A percentile compares a stretch with the other conserved stretches of the same genome.
Evolutionary conservation across 805 yeast genomes (phyloP).

Genomic region (Starmerella geochares): DNA sequence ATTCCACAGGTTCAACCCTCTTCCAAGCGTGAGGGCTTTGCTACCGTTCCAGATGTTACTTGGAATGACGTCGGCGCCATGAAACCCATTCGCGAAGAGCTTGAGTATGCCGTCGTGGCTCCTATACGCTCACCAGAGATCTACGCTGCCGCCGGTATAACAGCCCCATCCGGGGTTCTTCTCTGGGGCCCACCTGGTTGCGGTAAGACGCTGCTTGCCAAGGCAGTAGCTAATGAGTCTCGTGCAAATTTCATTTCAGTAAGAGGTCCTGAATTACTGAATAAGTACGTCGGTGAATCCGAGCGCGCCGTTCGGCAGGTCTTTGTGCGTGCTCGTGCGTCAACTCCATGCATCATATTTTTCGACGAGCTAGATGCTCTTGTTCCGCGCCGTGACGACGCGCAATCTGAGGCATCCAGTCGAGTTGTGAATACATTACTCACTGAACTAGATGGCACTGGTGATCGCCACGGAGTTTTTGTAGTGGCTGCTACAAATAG

Average conservation of each 20-base stretch:
- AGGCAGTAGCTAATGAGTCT: slow-evolving; percentile 96
- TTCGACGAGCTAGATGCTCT: slow-evolving; percentile 94
- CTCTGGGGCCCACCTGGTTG: slow-evolving; percentile 99
- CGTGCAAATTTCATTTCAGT: slow-evolving; percentile 92
- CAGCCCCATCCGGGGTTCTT: slow-evolving; percentile 93
- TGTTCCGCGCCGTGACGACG: slow-evolving; percentile 85
- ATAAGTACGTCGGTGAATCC: slow-evolving; percentile 93
- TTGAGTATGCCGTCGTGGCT: slow-evolving; percentile 95
- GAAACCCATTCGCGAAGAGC: slow-evolving; percentile 65
- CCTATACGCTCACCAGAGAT: slow-evolving; percentile 89
- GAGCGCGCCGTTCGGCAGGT: slow-evolving; percentile 91
- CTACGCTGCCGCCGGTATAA: slow-evolving; percentile 80
- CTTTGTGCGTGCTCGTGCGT: slow-evolving; percentile 81
- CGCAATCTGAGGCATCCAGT: slow-evolving; percentile 79
- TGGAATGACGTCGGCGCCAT: slow-evolving; percentile 95
- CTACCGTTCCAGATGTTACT: slow-evolving; percentile 94
- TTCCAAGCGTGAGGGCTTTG: slow-evolving; percentile 96
- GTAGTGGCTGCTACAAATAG: slow-evolving; percentile 93
- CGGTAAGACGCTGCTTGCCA: slow-evolving; percentile 91
- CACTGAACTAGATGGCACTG: slow-evolving; percentile 96
- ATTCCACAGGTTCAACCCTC: slow-evolving; percentile 93
- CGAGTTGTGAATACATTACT: slow-evolving; percentile 89
- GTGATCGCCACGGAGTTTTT: slow-evolving; percentile 91
- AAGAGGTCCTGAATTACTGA: slow-evolving; percentile 88
- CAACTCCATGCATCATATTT: slow-evolving; percentile 87